Evolutionary conservation across 441 rosid species (phyloP).

Genomic region (Pelargonium cotyledonis): DNA sequence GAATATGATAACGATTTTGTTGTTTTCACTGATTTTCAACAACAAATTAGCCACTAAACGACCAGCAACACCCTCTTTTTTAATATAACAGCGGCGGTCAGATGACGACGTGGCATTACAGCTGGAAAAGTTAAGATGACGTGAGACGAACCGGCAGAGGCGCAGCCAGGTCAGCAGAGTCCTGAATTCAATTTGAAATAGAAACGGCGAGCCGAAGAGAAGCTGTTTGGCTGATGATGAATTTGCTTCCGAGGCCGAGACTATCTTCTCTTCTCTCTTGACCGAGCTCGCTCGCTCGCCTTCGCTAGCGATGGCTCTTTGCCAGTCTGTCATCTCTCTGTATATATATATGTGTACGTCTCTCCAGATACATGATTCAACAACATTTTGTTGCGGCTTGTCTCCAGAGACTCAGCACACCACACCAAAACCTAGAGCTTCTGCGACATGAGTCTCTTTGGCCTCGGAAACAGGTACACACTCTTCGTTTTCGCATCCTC

Average conservation of each 20-base stretch:
- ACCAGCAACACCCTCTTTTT: neutral
- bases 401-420: slow-evolving; percentile 4
- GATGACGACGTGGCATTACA: neutral
- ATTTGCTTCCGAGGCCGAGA: too few relatives aligned
- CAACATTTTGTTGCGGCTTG: slow-evolving; percentile 4
- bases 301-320: neutral
- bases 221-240: neutral
- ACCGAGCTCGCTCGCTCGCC: too few relatives aligned
- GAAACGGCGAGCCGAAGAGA: neutral
- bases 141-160: neutral
- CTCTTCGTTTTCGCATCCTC: neutral
- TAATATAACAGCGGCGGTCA: neutral
- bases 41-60: neutral
- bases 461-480: slow-evolving; percentile 47
- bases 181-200: too few relatives aligned
- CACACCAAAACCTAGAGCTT: neutral
- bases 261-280: neutral
- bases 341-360: slow-evolving; percentile 7
- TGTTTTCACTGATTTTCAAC: too few relatives aligned
- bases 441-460: slow-evolving; percentile 50
- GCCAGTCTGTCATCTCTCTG: slow-evolving; percentile 32
- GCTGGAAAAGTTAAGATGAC: neutral
- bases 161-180: neutral
- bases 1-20: too few relatives aligned
- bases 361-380: slow-evolving; percentile 5